Evolutionary conservation across 768 basidiomycete species (phyloP), one percentile per base, ranked within the genome.

Genomic region (Lentinula raphanica): DNA sequence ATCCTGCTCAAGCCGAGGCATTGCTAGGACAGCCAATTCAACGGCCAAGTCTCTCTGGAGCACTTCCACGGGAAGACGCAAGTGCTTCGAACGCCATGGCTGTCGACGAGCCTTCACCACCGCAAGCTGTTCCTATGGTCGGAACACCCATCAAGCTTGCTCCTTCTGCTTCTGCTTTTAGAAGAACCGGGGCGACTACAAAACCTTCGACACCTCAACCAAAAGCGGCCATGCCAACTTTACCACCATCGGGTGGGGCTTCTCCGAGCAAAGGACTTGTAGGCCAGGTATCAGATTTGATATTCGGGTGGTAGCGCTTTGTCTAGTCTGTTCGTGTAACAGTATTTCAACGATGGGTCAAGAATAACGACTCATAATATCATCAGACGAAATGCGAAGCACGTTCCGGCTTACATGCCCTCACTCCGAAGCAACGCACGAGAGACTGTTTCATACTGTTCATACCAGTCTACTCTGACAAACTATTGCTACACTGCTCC

Each of bases 301-400:
- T 92, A 49, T 92, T 90, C 67, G 89, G 89, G 15, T 92, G 89
- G 89, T 92, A 82, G 54, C 35, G n/a, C n/a, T n/a, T n/a, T n/a
- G n/a, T n/a, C 17, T 53, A 36, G 23, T n/a, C 21, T 23, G 5
- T 36, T 15, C n/a, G 1, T 5, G 19, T 35, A 15, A 11, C 29
- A 51, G n/a, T n/a, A n/a, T n/a, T n/a, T n/a, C n/a, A n/a, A n/a
- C n/a, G n/a, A n/a, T n/a, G n/a, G n/a, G n/a, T n/a, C n/a, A n/a
- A n/a, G n/a, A n/a, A n/a, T n/a, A n/a, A n/a, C n/a, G n/a, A n/a
- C n/a, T n/a, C n/a, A n/a, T n/a, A n/a, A n/a, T n/a, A n/a, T n/a
- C n/a, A n/a, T n/a, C n/a, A n/a, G n/a, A n/a, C n/a, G n/a, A n/a
- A n/a, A n/a, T n/a, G n/a, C n/a, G n/a, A n/a, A n/a, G n/a, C n/a